Evolutionary conservation across 176 grass and related monocot genomes (phyloP), one percentile per base, ranked within the genome.

Genomic region (Paspalum vaginatum): DNA sequence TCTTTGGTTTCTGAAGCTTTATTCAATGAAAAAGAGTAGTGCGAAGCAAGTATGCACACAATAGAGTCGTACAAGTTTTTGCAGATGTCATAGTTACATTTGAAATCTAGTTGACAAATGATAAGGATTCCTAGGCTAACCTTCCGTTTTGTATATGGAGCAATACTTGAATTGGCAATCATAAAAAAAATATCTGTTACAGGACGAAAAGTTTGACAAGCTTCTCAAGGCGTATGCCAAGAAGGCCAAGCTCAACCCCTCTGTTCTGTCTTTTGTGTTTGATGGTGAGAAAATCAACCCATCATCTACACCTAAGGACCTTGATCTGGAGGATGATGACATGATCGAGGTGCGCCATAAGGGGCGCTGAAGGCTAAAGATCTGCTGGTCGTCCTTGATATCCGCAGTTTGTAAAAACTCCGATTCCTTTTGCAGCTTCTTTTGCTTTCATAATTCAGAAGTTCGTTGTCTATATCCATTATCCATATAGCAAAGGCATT

Each of bases 201-300:
- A 99, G 92, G 90, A 95, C 56, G 96, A 95, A 21, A 98, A 91
- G 54, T 93, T 98, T 0, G 89, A 90, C 68, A 95, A 75, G 88
- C 78, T 98, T 61, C 89, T 98, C 44, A 93, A 86, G 84, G 77
- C 70, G 8, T 98, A 93, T 7, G 96, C 90, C 11, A 92, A 93
- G 71, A 98, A 88, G 86, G 67, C 57, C 5, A 72, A 93, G 5
- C 72, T 89, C 21, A 88, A 84, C 38, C 75, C 79, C 6, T 85
- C 86, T 0, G 82, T 86, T 44, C 55, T 95, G 21, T 76, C 59
- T 9, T 98, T 98, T 17, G 64, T 72, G 83, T 98, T 98, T 50
- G 96, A 98, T 57, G 96, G 96, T 16, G 92, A 89, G 15, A 93
- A 89, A 84, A 71, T 95, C 70, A 32, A 65, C 42, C 63, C 84